Evolutionary conservation across 2,329 filamentous ascomycete species (phyloP), one percentile per base, ranked within the genome.

Genomic region (Davidsoniella virescens): DNA sequence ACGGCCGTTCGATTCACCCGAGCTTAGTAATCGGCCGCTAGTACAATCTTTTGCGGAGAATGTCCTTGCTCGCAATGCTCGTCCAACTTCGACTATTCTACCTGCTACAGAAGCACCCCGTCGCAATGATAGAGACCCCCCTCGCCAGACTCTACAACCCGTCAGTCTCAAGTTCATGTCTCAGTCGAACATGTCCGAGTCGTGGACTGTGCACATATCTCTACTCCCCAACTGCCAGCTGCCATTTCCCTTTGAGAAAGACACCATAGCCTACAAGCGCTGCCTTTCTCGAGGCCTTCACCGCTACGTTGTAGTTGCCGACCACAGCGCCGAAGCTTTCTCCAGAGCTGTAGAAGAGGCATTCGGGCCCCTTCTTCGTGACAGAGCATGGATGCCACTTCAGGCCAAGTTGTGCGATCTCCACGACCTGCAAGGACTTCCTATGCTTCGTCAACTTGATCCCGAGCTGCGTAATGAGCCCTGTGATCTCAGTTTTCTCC

Each of bases 181-280:
- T 29, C 40, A 44, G 54, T 61, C 47, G 10, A 53, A 26, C 55
- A 54, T 55, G 41, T 59, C 63, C 16, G 64, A 62, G 49, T 62
- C 66, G 4, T 79, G 75, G 75, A 78, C 75, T 1, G 71, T 78
- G 25, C 75, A 78, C 56, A 66, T 79, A 36, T 78, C 75, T 2
- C 66, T 79, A 10, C 65, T 79, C 37, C 75, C 75, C 3, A 70
- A 68, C 44, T 65, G 65, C 10, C 67, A 67, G 33, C 69, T 73
- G 51, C 70, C 73, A 4, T 76, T 78, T 55, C 75, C 75, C 0
- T 79, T 78, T 58, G 75, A 78, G 60, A 75, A 75, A 57, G 73
- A 78, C 55, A 78, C 75, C 12, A 71, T 67, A 39, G 74, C 75
- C 3, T 79, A 79, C 60, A 77, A 77, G 57, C 67, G 75, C 41